These are phyloP conservation scores for Rhazya stricta DNA, from an alignment of 257 asterid species.

Conservation along the genomic window DNA sequence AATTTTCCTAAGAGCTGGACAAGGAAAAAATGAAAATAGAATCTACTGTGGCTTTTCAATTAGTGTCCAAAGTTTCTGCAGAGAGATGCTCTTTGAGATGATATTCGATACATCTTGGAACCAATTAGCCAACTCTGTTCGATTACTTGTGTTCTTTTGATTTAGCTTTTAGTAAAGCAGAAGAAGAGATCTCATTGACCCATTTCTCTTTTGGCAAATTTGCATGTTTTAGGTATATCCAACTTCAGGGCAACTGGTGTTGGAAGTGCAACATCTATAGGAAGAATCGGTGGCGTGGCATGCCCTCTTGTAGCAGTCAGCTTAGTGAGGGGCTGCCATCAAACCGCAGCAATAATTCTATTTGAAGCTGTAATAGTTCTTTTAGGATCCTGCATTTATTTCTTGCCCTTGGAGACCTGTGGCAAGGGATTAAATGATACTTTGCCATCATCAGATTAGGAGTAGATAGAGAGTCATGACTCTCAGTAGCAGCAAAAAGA, in stretches of 20 bases:
- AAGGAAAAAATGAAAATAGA: too few relatives aligned
- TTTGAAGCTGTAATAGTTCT: conserved; percentile 49
- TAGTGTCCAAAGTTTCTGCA: too few relatives aligned
- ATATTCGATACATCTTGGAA: too few relatives aligned
- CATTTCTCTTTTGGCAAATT: not conserved
- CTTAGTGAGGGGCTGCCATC: conserved; percentile 69
- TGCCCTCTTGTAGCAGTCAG: conserved; percentile 73
- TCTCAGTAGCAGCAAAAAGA: not conserved
- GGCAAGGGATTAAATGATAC: conserved; percentile 47
- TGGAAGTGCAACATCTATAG: conserved; percentile 64
- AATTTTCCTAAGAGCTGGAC: too few relatives aligned
- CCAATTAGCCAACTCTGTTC: too few relatives aligned
- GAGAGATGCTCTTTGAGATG: too few relatives aligned
- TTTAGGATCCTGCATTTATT: conserved; percentile 45
- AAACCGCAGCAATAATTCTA: conserved; percentile 46
- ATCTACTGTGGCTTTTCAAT: too few relatives aligned
- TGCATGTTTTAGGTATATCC: conserved; percentile 60
- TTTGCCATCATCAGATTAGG: not conserved
- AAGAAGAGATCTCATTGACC: not conserved
- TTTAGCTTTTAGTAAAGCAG: not conserved
- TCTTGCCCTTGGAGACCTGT: conserved; percentile 62
- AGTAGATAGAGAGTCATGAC: not conserved
- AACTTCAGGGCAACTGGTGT: conserved; percentile 63
- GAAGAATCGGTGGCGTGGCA: conserved; percentile 76
- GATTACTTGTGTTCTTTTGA: too few relatives aligned